Evolutionary conservation across 129 eudicot genomes (phyloP).

Genomic region (Centaurea solstitialis): DNA sequence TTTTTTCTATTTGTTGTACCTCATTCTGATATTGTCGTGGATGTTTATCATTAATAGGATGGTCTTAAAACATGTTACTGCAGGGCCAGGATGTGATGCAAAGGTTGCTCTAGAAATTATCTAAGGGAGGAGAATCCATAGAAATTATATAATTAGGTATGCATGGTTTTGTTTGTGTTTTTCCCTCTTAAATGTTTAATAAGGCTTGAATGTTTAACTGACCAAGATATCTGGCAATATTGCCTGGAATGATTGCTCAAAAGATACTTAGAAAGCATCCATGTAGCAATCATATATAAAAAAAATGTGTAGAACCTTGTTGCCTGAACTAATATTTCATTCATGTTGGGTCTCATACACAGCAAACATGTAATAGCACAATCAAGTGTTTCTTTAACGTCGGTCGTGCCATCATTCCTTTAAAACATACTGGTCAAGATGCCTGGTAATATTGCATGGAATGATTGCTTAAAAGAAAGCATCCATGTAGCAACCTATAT

Average conservation of each 20-base stretch:
- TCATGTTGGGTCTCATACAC: not conserved
- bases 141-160: slow-evolving; percentile 93
- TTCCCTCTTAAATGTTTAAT: too few relatives aligned
- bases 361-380: too few relatives aligned
- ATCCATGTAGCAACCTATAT: not conserved
- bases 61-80: slow-evolving; percentile 18
- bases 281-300: not conserved
- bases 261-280: not conserved
- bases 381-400: not conserved
- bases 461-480: not conserved
- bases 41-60: not conserved
- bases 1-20: not conserved
- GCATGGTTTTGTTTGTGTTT: not conserved
- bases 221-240: not conserved
- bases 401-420: not conserved
- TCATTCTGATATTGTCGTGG: slow-evolving; percentile 1
- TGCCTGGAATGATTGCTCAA: not conserved
- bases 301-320: not conserved
- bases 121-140: slow-evolving; percentile 97
- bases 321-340: not conserved
- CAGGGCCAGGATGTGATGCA: slow-evolving; percentile 99
- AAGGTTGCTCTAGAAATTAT: slow-evolving; percentile 97
- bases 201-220: not conserved
- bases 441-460: too few relatives aligned
- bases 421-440: not conserved